Base-by-base conservation (phyloP, 352 stramenopile species). In the Thraustochytrium striatum region DNA sequence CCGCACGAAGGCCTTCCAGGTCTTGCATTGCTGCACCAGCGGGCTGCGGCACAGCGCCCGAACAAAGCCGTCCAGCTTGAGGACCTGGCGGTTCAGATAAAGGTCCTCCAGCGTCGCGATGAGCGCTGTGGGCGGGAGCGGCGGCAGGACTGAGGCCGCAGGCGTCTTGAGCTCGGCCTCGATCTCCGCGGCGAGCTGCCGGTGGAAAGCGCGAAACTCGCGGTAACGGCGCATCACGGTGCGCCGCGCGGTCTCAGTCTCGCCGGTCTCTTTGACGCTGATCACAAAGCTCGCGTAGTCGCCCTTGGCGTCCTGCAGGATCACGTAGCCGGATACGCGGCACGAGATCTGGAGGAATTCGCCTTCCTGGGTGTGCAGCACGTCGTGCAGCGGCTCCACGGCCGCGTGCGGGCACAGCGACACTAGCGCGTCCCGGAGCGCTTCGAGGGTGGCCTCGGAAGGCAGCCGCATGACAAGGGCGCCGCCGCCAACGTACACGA, bases 11-110 rank as follows among this genome's bases (percentile, higher is more conserved):
- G 59, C 59, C 2, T 70, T 53, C 59, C 59, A 70, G 38, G 59
- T 38, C 25, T 33, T 25, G 41, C 59, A 70, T 3, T 38, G 13
- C 30, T 70, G 59, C 25, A 70, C 59, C 36, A 53, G 25, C 30
- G 44, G 7, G 13, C 50, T 70, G 16, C 41, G 50, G 59, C 59
- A 53, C 33, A 70, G 36, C 3, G 33, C 19, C 9, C 5, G 21
- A 38, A 70, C 35, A 55, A 53, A 70, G 36, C 59, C 59, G 41
- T 70, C 35, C 13, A 70, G 59, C 59, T 70, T 70, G 50, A 53
- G 59, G 21, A 70, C 59, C 38, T 70, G 59, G 19, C 59, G 59
- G 41, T 70, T 70, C 16, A 70, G 59, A 38, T 70, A 70, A n/a
- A 33, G n/a, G 13, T 33, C 35, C 59, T 70, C 35, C 9, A 70